Conservation (phyloP, 495 filamentous ascomycete genomes). For the Annulohypoxylon nitens region DNA sequence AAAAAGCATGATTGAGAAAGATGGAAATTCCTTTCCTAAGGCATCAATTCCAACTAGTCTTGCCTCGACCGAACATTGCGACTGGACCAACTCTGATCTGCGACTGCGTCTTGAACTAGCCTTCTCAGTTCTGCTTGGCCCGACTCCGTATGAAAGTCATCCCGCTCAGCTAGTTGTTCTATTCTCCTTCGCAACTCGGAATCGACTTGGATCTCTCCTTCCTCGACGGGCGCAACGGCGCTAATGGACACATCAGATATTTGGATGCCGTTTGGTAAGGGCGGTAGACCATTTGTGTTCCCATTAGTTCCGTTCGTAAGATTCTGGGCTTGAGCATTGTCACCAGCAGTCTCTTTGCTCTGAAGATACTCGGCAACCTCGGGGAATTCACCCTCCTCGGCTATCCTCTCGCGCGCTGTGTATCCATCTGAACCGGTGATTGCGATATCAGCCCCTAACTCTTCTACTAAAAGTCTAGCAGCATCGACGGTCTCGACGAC, state of each 20-base stretch:
- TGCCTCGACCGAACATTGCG: constrained; percentile 73
- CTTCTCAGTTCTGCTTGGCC: constrained; percentile 76
- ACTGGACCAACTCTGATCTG: constrained; percentile 65
- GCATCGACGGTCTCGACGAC: constrained; percentile 81
- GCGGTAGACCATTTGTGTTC: constrained; percentile 53
- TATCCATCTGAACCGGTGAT: constrained; percentile 73
- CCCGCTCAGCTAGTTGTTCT: constrained; percentile 78
- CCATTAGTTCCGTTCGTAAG: constrained; percentile 49
- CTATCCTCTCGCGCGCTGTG: constrained; percentile 79
- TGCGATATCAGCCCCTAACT: constrained; percentile 76
- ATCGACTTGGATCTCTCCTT: constrained; percentile 68
- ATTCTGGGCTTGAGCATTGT: constrained; percentile 37
- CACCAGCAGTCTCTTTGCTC: constrained; percentile 58
- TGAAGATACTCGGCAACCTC: constrained; percentile 76
- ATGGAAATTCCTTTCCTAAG: neutral
- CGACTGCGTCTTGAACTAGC: constrained; percentile 77
- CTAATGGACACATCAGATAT: constrained; percentile 69
- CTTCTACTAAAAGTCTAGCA: constrained; percentile 82
- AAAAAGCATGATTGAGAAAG: constrained; percentile 57
- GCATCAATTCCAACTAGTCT: constrained; percentile 54
- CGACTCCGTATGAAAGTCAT: constrained; percentile 78
- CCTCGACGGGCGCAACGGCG: constrained; percentile 72
- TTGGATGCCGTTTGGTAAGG: constrained; percentile 72
- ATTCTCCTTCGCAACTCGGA: constrained; percentile 80
- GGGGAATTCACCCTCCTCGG: constrained; percentile 76